Conservation (phyloP, 2,329 filamentous ascomycete species). For the Xylaria multiplex region DNA sequence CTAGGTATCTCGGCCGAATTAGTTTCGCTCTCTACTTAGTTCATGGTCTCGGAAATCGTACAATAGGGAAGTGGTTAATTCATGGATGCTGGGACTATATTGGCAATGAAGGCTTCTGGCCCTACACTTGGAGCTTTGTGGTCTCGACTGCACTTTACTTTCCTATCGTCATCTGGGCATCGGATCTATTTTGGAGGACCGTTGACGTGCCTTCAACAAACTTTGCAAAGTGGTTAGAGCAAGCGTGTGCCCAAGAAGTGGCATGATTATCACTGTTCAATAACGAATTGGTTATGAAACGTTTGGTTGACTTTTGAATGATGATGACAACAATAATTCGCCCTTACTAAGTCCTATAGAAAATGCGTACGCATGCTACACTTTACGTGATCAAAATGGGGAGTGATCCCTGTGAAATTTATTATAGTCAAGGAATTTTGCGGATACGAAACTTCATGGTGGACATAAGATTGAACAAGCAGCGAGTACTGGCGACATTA, state of each 20-base stretch:
- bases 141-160: constrained; percentile 44
- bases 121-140: constrained; percentile 43
- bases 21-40: constrained; percentile 68
- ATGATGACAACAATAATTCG: background rate
- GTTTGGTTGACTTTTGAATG: background rate
- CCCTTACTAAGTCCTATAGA: no score
- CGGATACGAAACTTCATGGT: no score
- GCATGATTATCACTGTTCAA: background rate
- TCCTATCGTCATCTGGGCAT: constrained; percentile 58
- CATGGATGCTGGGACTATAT: constrained; percentile 47
- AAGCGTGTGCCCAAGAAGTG: constrained; percentile 36
- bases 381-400: no score
- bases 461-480: no score
- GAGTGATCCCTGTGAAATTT: no score
- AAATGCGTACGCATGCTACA: no score
- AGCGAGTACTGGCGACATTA: no score
- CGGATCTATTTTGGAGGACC: constrained; percentile 59
- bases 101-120: constrained; percentile 44
- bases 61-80: constrained; percentile 43
- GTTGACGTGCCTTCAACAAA: constrained; percentile 46
- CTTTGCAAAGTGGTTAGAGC: constrained; percentile 45
- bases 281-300: background rate
- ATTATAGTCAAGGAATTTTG: no score
- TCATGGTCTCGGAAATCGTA: constrained; percentile 58
- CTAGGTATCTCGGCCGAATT: constrained; percentile 66